Evolutionary conservation across 768 basidiomycete genomes (phyloP), one percentile per base, ranked within the genome.

Genomic region (Rhodotorula graminis): DNA sequence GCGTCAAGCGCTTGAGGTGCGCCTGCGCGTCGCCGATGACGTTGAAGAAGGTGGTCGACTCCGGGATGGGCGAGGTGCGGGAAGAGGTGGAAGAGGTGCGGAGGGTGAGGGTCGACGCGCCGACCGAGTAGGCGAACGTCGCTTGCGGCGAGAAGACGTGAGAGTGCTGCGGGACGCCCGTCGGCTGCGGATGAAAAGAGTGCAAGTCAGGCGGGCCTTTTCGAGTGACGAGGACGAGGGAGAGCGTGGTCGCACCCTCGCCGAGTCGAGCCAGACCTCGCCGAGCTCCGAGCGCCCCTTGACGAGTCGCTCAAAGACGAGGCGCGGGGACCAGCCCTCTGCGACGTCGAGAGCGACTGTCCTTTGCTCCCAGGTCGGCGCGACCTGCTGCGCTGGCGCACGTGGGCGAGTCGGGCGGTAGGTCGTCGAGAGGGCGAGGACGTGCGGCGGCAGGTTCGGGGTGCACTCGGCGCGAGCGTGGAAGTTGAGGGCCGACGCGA

Each of bases 211-310:
- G n/a, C n/a, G n/a, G n/a, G n/a, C n/a, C n/a, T n/a, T n/a, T n/a
- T n/a, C n/a, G 31, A 3, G 42, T 0, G 14, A 58, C 40, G 62
- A 19, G 16, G 21, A 49, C 16, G 37, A 5, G 37, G 5, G 37
- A 37, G 37, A 37, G 37, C 37, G 37, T 37, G 37, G 2, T 55
- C 56, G 9, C 14, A 73, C 75, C 46, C 75, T 23, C 0, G 75
- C 75, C 31, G 75, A 76, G 10, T 76, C 75, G 23, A 76, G 55
- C 75, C 75, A 76, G 1, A 76, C 56, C 23, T 76, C 71, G 3
- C 75, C 75, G 1, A 76, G 56, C 47, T 19, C 2, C 49, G 60
- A 52, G 19, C 27, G 23, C 0, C 69, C 71, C 31, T 73, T 70
- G 15, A 72, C 52, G 4, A 70, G 12, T 1, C 27, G 46, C 52